Percentiles rank a stretch among this genome's conserved stretches.
phyloP scores from a whole-genome alignment of 768 basidiomycete genomes.

The Russula sp. region DNA sequence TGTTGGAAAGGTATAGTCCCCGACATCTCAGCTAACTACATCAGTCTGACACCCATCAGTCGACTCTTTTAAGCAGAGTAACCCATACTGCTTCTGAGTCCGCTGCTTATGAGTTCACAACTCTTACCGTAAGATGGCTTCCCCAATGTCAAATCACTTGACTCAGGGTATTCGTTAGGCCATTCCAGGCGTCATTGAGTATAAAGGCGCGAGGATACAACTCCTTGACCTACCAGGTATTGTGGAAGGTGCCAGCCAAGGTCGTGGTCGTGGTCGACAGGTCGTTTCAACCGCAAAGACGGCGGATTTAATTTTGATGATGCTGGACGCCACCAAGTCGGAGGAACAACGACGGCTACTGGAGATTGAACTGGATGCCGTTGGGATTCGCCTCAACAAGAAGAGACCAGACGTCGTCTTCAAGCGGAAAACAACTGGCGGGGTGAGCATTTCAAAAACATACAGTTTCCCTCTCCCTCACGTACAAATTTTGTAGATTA shows the following conservation, averaged over 20 bases:
- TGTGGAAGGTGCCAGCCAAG: slow-evolving; percentile 87
- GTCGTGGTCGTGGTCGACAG: slow-evolving; percentile 89
- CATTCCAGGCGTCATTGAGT: slow-evolving; percentile 95
- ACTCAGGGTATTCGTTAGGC: slow-evolving; percentile 41
- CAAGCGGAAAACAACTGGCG: slow-evolving; percentile 88
- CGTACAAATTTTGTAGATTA: slow-evolving; percentile 45
- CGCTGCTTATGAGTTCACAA: slow-evolving; percentile 95
- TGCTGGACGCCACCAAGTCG: slow-evolving; percentile 90
- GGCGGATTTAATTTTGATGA: slow-evolving; percentile 80
- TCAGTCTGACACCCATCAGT: slow-evolving; percentile 38
- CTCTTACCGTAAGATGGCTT: slow-evolving; percentile 54
- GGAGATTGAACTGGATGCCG: slow-evolving; percentile 92
- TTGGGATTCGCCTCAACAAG: slow-evolving; percentile 92
- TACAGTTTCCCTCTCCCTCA: slow-evolving; percentile 11
- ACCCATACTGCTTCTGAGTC: slow-evolving; percentile 86
- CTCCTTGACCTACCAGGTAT: slow-evolving; percentile 94
- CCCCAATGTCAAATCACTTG: not conserved
- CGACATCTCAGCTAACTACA: not conserved
- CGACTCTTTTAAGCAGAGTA: slow-evolving; percentile 84
- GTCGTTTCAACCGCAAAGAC: slow-evolving; percentile 69
- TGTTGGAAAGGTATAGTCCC: slow-evolving; percentile 64
- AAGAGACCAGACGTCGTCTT: slow-evolving; percentile 89
- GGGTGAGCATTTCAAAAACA: slow-evolving; percentile 43
- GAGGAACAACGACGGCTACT: slow-evolving; percentile 84
- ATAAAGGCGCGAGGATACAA: slow-evolving; percentile 91